These are phyloP conservation scores for Ascocoryne sarcoides DNA, from an alignment of 2,329 filamentous ascomycete genomes.

Conservation along the genomic window DNA sequence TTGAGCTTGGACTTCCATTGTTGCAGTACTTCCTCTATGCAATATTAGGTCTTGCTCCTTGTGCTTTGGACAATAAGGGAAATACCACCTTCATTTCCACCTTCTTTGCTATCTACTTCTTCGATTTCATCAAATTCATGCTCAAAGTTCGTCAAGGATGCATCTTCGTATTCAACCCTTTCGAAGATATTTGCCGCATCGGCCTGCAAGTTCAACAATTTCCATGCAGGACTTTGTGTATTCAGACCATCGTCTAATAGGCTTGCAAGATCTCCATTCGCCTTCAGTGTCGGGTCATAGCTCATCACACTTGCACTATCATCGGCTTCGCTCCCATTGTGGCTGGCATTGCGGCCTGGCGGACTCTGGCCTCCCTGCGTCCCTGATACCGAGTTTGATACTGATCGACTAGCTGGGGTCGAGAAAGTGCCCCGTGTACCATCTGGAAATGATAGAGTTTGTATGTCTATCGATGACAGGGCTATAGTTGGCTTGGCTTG, in stretches of 20 bases:
- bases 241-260: conserved; percentile 65
- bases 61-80: neutral
- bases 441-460: conserved; percentile 66
- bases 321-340: conserved; percentile 39
- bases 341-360: conserved; percentile 22
- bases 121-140: conserved; percentile 72
- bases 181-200: conserved; percentile 54
- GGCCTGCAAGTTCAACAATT: conserved; percentile 54
- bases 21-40: conserved; percentile 38
- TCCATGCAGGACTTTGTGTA: conserved; percentile 60
- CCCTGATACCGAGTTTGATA: conserved; percentile 24
- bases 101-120: conserved; percentile 40
- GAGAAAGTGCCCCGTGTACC: conserved; percentile 56
- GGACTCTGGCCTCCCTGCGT: conserved; percentile 17
- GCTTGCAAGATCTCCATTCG: conserved; percentile 70
- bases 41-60: conserved; percentile 12
- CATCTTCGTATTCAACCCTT: conserved; percentile 37
- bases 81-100: conserved; percentile 45
- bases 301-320: conserved; percentile 43
- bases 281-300: conserved; percentile 36
- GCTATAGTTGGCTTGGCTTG: conserved; percentile 73
- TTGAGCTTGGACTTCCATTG: conserved; percentile 91
- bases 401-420: conserved; percentile 29
- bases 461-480: conserved; percentile 71
- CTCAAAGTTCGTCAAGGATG: conserved; percentile 57